Base-by-base conservation (phyloP, 345 rosid genomes). In the Salix viminalis region DNA sequence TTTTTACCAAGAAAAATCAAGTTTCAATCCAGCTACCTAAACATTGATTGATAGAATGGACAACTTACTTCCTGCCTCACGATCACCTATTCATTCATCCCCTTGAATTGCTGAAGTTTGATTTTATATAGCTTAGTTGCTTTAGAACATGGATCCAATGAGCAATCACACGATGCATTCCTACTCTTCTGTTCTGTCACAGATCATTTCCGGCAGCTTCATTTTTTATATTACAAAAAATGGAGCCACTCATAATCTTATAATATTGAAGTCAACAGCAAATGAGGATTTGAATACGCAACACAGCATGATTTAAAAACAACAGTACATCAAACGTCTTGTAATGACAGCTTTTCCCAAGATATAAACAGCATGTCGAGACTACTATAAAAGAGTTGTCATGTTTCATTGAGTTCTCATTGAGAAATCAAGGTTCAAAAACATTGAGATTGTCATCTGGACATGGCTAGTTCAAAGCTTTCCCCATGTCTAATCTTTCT, bases 401-500 rank as follows among this genome's bases (percentile, higher is more conserved):
- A 4, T 4, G 67, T 30, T 28, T 62, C 24, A 54, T 54, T 19
- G 4, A 19, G 23, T 26, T 28, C 66, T 62, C 34, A 18, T 11
- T 64, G 11, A 7, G 24, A 54, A 19, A 54, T 54, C 21, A 9
- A 54, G 60, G 24, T 54, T 54, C 12, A 30, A 54, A 8, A 21
- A 54, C 24, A 54, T 54, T 19, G 4, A 18, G 23, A 48, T 69
- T 44, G 15, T 60, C 52, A 8, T 7, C 9, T 12, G 21, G 44
- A 26, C 41, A 90, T 88, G 90, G 72, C 83, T 46, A 58, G 74
- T 70, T 69, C 79, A 34, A 84, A 76, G 68, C 71, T 84, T 46
- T 71, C 70, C 18, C 80, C 84, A 34, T 15, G 9, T 56, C 89
- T 96, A 30, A 92, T 56, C 48, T 37, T 83, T 23, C 70, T 85